Base-by-base conservation (phyloP, 768 basidiomycete genomes). In the Leccinum disarticulatum region DNA sequence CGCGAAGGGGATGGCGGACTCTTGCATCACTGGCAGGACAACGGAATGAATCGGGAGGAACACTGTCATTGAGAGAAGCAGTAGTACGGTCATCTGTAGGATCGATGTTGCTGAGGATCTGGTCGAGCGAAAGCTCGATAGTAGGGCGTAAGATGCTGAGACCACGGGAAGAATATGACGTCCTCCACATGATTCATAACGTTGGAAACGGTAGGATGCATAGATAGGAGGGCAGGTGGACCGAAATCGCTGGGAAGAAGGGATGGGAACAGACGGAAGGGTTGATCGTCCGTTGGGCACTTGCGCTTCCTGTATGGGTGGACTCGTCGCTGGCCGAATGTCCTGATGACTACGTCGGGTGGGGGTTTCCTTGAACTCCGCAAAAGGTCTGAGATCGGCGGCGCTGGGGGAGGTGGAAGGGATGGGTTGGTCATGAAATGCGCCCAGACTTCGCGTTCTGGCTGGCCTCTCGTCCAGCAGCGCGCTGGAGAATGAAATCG, bases 111-210 rank as follows among this genome's bases (percentile, higher is more conserved):
- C 66, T 68, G 60, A 93, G 81, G 59, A 93, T 80, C 61, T 94
- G 91, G 64, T 94, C 91, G 19, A 93, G 82, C 5, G 88, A 87
- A 28, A 93, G 83, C 70, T 93, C 91, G 68, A 93, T 92, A 46
- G 92, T 93, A 0, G 91, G 92, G 10, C 91, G 85, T 22, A 74
- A 56, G 61, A 93, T 85, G 73, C 81, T 81, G 67, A 91, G 82
- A 35, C 79, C 75, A 58, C 84, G 81, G 25, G 82, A 77, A 59
- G 70, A 68, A 19, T 77, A 76, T 82, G 66, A 86, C 79, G 52
- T 86, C 90, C 74, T 92, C 91, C 56, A 90, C 91, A 71, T 92
- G 92, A 67, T 85, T 89, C 22, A 22, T 22, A 22, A 22, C 22
- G 22, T 22, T 22, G 22, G 22, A 22, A 22, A 22, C 22, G 22